These are phyloP conservation scores for Talaromyces sp. DNA, from an alignment of 2,329 filamentous ascomycete species.

Conservation along the genomic window DNA sequence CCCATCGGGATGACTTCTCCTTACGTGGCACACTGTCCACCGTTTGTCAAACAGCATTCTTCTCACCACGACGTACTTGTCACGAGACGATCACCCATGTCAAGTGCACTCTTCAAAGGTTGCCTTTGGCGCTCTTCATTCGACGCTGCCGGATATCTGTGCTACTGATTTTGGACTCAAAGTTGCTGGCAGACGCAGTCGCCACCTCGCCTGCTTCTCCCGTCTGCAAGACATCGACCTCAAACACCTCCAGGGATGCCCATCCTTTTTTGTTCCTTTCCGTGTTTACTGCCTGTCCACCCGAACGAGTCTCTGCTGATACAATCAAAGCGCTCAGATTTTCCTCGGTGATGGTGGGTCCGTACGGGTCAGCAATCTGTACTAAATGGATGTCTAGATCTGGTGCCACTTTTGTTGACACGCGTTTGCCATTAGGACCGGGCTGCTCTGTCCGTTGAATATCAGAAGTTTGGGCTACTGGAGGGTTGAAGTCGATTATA, in stretches of 20 bases:
- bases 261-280: conserved; percentile 71
- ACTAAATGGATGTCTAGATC: conserved; percentile 70
- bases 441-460: conserved; percentile 28
- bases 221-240: conserved; percentile 80
- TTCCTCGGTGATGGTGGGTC: conserved; percentile 80
- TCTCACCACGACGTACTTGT: background rate
- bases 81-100: background rate
- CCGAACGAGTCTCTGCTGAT: conserved; percentile 78
- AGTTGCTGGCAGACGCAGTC: conserved; percentile 50
- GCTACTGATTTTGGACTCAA: conserved; percentile 84
- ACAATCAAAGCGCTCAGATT: conserved; percentile 75
- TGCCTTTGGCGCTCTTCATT: conserved; percentile 31
- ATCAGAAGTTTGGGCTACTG: conserved; percentile 30
- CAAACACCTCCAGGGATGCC: conserved; percentile 70
- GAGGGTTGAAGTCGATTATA: conserved; percentile 54
- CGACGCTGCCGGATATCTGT: conserved; percentile 66
- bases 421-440: conserved; percentile 34
- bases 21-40: conserved; percentile 11
- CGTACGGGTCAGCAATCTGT: conserved; percentile 80
- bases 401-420: conserved; percentile 47
- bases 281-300: conserved; percentile 81
- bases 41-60: background rate
- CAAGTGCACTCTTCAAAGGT: conserved; percentile 1
- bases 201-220: conserved; percentile 46
- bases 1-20: background rate